Evolutionary conservation across 768 basidiomycete genomes (phyloP).

Genomic region (Podaxis sp.): DNA sequence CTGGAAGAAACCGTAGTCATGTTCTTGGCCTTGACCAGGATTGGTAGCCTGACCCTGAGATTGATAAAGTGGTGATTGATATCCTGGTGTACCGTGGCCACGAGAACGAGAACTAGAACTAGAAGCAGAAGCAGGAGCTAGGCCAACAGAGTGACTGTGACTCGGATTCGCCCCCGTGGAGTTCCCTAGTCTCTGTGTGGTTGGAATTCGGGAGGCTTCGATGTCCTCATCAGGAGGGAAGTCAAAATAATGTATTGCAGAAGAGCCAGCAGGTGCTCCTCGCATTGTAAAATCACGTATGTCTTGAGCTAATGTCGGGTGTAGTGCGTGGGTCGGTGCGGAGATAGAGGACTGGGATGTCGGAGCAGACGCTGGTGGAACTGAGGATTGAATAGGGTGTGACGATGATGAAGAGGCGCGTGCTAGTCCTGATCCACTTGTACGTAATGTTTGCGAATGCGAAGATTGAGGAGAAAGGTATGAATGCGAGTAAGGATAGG

Average conservation of each 20-base stretch:
- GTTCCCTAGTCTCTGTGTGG: not conserved
- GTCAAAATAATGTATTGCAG: conserved; percentile 20
- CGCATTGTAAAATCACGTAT: conserved; percentile 38
- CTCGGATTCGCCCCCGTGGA: not conserved
- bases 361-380: not conserved
- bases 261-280: conserved; percentile 3
- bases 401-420: not conserved
- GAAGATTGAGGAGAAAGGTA: not conserved
- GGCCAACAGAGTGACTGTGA: not conserved
- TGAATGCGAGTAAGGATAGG: not conserved
- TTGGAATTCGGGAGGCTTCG: not conserved
- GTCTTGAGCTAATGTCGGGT: conserved; percentile 56
- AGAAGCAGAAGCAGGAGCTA: not conserved
- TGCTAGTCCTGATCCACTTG: not conserved
- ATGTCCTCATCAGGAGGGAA: conserved; percentile 14
- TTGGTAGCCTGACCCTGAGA: not conserved
- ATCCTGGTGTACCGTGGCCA: not conserved
- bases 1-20: conserved; percentile 8
- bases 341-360: not conserved
- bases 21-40: not conserved
- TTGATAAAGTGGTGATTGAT: not conserved
- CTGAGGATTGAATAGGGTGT: not conserved
- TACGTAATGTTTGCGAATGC: not conserved
- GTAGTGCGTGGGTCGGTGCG: conserved; percentile 28
- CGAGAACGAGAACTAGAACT: not conserved